These are phyloP conservation scores for Leccinum laetum DNA, from an alignment of 1,284 basidiomycete species.

Conservation along the genomic window DNA sequence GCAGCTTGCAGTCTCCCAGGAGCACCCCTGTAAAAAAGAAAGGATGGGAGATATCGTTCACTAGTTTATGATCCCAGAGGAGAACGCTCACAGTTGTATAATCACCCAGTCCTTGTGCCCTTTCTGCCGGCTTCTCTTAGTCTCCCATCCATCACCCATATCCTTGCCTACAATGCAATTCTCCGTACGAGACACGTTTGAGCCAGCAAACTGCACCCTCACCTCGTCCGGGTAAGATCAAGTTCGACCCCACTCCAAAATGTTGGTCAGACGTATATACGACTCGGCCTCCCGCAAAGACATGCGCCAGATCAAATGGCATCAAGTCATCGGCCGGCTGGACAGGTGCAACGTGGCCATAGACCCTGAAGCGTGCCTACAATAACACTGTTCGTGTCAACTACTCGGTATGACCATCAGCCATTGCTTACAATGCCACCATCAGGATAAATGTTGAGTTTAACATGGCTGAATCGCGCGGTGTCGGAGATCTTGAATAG, in stretches of 20 bases:
- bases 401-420: background rate
- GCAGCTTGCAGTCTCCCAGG: slow-evolving; percentile 74
- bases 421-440: slow-evolving; percentile 81
- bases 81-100: slow-evolving; percentile 67
- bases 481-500: slow-evolving; percentile 75
- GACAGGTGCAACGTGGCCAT: slow-evolving; percentile 75
- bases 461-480: slow-evolving; percentile 74
- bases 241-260: slow-evolving; percentile 90
- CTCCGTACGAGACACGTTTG: background rate
- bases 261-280: slow-evolving; percentile 89
- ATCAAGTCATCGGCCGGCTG: slow-evolving; percentile 52
- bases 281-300: slow-evolving; percentile 86
- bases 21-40: slow-evolving; percentile 52
- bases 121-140: slow-evolving; percentile 80
- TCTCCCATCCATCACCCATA: slow-evolving; percentile 99
- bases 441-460: slow-evolving; percentile 96
- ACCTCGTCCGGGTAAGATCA: slow-evolving; percentile 90
- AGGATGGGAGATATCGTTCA: slow-evolving; percentile 3
- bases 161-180: slow-evolving; percentile 53
- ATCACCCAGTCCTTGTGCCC: slow-evolving; percentile 93
- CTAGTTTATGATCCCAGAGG: slow-evolving; percentile 2
- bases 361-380: slow-evolving; percentile 86
- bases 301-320: slow-evolving; percentile 85
- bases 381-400: slow-evolving; percentile 9
- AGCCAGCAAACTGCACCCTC: slow-evolving; percentile 9